Base-by-base conservation (phyloP, 2,329 filamentous ascomycete genomes). In the Botryotinia narcissicola region DNA sequence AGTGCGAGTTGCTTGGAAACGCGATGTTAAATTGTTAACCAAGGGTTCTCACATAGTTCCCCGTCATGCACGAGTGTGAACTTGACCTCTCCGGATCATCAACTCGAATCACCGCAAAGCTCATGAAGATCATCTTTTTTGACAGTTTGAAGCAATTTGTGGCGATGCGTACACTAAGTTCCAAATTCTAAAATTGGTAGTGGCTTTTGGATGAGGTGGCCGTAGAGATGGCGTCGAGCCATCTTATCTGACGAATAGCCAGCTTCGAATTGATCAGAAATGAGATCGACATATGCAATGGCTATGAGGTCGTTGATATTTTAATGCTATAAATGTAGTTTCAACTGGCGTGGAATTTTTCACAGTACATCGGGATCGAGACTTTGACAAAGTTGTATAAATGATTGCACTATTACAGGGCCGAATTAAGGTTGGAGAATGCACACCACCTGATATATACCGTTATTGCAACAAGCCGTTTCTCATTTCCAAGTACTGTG, bases 201-300 rank as follows among this genome's bases (percentile, higher is more conserved):
- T 10, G 18, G 60, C 16, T 63, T 63, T 29, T 12, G 25, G 37
- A 20, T 25, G n/a, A n/a, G 60, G 12, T 42, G 12, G 14, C 9
- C 25, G 29, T 12, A 20, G 7, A 42, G 37, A 16, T 22, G 37
- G 6, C 16, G 4, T 44, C 18, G 4, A 37, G 14, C 25, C 35
- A 61, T 40, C 22, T 61, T 5, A 61, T 40, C 59, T 61, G 22
- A 16, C 12, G 10, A 40, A 37, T 61, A 61, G 59, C 32, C 6
- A 7, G 85, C 83, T 40, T 51, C 4, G 1, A 51, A 51, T 51
- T n/a, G 48, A 51, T 51, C 48, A 51, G 10, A n/a, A 51, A n/a
- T 51, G 10, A 2, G 25, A n/a, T 25, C 4, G 4, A n/a, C 25
- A 51, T n/a, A n/a, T 51, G 22, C 10, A 51, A 51, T 51, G 10